These are phyloP conservation scores for Lecanoromycetidae sp. DNA, from an alignment of 2,329 filamentous ascomycete species.

Conservation along the genomic window DNA sequence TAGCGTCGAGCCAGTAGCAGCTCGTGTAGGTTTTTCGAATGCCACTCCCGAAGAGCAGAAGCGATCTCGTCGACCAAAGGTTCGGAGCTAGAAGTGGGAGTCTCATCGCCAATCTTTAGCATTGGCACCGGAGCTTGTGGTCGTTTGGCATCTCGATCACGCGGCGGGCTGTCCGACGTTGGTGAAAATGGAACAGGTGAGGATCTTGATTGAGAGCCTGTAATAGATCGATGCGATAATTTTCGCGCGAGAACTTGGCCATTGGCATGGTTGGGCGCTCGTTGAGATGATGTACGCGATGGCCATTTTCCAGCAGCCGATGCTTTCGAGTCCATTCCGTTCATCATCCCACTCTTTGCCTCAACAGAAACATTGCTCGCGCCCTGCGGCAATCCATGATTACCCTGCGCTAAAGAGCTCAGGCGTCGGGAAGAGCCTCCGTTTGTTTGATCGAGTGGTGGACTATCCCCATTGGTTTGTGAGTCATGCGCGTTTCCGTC, in stretches of 20 bases:
- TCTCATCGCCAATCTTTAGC: conserved; percentile 96
- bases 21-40: conserved; percentile 91
- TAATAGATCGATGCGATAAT: conserved; percentile 24
- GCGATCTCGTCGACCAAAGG: conserved; percentile 95
- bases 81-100: conserved; percentile 75
- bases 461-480: conserved; percentile 4
- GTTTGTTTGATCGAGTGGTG: conserved; percentile 4
- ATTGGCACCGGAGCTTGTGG: conserved; percentile 90
- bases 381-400: background rate
- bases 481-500: conserved; percentile 16
- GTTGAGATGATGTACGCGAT: conserved; percentile 1
- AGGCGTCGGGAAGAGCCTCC: background rate
- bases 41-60: conserved; percentile 93
- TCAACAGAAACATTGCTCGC: conserved; percentile 1
- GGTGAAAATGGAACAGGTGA: conserved; percentile 26
- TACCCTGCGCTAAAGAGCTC: conserved; percentile 7
- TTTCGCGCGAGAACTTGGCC: conserved; percentile 22
- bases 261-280: conserved; percentile 1
- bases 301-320: background rate
- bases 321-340: background rate
- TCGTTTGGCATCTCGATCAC: conserved; percentile 57
- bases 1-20: conserved; percentile 76
- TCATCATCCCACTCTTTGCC: background rate
- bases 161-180: conserved; percentile 28
- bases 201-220: conserved; percentile 7